Percentiles rank a stretch among this genome's conserved stretches.
phyloP scores from a whole-genome alignment of 2,329 filamentous ascomycete genomes.

The Alternaria hordeiaustralica region DNA sequence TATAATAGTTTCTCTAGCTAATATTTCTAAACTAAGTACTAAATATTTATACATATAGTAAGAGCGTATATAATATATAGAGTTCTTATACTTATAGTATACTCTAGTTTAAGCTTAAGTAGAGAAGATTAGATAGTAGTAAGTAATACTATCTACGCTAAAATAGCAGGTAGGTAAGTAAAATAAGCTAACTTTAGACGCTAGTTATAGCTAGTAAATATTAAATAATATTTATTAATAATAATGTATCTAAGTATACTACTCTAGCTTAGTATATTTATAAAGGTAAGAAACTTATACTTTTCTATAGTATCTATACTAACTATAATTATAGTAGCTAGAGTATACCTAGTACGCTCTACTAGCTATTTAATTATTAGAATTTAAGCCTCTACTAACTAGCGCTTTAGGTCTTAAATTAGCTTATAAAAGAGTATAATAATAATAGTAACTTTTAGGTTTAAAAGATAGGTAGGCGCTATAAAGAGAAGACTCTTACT shows the following conservation, averaged over 20 bases:
- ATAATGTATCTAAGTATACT: slow-evolving; percentile 19
- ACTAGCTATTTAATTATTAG: no score
- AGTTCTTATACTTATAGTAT: no score
- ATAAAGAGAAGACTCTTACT: slow-evolving; percentile 36
- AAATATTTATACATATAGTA: no score
- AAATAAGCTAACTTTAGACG: slow-evolving; percentile 14
- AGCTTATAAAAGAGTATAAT: slow-evolving; percentile 24
- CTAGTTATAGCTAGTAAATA: slow-evolving; percentile 18
- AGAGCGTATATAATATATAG: no score
- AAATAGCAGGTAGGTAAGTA: slow-evolving; percentile 15
- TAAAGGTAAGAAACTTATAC: slow-evolving; percentile 17
- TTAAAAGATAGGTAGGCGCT: slow-evolving; percentile 16
- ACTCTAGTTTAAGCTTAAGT: no score
- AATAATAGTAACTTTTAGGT: slow-evolving; percentile 22
- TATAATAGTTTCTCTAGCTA: no score
- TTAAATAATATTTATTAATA: slow-evolving; percentile 25
- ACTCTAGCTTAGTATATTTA: slow-evolving; percentile 6
- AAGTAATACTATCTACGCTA: slow-evolving; percentile 12
- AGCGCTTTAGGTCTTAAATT: slow-evolving; percentile 9
- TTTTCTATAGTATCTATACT: slow-evolving; percentile 6
- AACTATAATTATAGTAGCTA: slow-evolving; percentile 17
- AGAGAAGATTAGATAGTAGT: slow-evolving; percentile 7
- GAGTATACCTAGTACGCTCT: slow-evolving; percentile 13
- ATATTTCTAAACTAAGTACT: no score
- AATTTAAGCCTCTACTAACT: no score